Evolutionary conservation across 139 green algal genomes (phyloP), one percentile per base, ranked within the genome.

Genomic region (Micractinium conductrix): DNA sequence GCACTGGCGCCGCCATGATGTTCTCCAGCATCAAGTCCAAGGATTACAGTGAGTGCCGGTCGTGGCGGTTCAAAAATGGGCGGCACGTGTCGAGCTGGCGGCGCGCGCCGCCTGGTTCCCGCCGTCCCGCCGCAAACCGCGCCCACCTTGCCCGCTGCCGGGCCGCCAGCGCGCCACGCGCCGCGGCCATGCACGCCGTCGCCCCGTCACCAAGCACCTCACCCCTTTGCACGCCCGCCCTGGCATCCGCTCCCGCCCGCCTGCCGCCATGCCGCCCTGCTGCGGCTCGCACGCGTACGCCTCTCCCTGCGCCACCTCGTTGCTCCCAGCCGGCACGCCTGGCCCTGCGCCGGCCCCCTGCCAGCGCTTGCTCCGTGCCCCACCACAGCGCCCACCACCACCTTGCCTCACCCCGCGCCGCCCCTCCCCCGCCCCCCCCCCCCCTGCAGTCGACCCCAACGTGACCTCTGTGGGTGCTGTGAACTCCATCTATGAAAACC

Each of bases 1-100:
- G 74, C 21, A 80, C 74, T 9, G 74, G 45, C 48, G 48, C 74
- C 33, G 74, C 74, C 19, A 48, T 80, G 10, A 48, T 68, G 22
- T 80, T 80, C 74, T 67, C 44, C 21, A 63, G 43, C 74, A 45
- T 48, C 74, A 63, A 65, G 45, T 33, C 33, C n/a, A 48, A 1
- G 5, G 48, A 44, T 16, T 80, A 63, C 45, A 33, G 65, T 72
- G 65, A 72, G 65, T 62, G 53, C 53, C 10, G 7, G 2, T 9
- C 26, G 2, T 2, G 19, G 53, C 53, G 24, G 53, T 21, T 62
- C 19, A 14, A 58, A 24, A 10, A 58, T 38, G n/a, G 4, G 5
- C 42, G 63, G n/a, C 10, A n/a, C 63, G 21, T 42, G 63, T 14
- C 8, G 8, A 2, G 4, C 26, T 28, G 55, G 16, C 55, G 26